Conservation (phyloP, 75 land plant species). For the Pinus tabuliformis region DNA sequence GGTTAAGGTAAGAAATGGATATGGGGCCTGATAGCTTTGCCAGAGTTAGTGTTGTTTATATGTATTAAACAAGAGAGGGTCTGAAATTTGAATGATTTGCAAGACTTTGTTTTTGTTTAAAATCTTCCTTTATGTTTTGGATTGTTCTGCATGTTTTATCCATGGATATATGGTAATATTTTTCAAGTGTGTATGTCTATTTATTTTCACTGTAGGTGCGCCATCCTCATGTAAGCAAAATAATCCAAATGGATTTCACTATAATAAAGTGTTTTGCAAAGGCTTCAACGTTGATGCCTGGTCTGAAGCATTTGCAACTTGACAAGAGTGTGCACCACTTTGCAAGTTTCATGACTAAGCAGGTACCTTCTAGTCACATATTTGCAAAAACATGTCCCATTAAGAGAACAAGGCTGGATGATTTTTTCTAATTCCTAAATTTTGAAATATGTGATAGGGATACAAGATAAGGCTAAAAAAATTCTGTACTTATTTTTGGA, state of each 20-base stretch:
- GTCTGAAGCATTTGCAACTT: slow-evolving; percentile 59
- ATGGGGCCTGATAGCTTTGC: neutral
- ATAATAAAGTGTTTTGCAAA: slow-evolving; percentile 63
- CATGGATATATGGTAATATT: neutral
- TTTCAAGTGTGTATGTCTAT: neutral
- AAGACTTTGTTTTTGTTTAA: neutral
- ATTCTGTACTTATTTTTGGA: too few relatives aligned
- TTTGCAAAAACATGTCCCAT: slow-evolving; percentile 6
- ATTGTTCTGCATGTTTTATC: neutral
- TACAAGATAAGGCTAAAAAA: too few relatives aligned
- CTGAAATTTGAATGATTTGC: neutral
- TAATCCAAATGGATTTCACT: slow-evolving; percentile 64
- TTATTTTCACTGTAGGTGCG: slow-evolving; percentile 29
- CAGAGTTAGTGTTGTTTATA: too few relatives aligned
- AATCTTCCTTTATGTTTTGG: neutral
- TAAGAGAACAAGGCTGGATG: neutral
- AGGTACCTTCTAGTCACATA: slow-evolving; percentile 25
- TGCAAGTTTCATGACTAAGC: slow-evolving; percentile 89
- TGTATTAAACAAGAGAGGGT: too few relatives aligned
- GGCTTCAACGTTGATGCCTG: slow-evolving; percentile 44
- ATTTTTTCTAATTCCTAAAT: slow-evolving; percentile 9
- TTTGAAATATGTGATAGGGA: slow-evolving; percentile 2
- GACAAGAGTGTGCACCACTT: slow-evolving; percentile 88
- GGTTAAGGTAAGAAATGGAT: slow-evolving; percentile 32
- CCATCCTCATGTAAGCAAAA: slow-evolving; percentile 82